These are phyloP conservation scores for Sugiyamaella xylanicola DNA, from an alignment of 1,139 yeast species.

Conservation along the genomic window DNA sequence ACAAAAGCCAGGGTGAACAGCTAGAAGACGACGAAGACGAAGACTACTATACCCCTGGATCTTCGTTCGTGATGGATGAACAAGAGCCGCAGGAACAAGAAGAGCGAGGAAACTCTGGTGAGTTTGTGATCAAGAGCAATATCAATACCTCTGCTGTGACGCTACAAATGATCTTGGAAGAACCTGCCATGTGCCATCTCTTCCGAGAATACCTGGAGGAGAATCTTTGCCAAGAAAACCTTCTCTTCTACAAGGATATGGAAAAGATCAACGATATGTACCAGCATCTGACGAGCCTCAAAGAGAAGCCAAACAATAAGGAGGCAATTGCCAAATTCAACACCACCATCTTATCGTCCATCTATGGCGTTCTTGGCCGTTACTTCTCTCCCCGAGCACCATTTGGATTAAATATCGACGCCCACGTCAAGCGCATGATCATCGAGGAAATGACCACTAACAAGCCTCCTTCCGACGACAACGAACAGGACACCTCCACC, in stretches of 20 bases:
- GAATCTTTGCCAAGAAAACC: constrained; percentile 73
- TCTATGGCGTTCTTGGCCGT: constrained; percentile 65
- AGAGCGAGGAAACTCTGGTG: too few relatives aligned
- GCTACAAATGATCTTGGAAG: constrained; percentile 57
- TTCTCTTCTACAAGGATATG: constrained; percentile 68
- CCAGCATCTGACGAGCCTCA: constrained; percentile 34
- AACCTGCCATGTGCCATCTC: constrained; percentile 76
- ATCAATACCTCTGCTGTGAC: constrained; percentile 27
- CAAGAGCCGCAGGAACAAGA: too few relatives aligned
- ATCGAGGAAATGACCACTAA: constrained; percentile 52
- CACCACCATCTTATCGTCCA: constrained; percentile 44
- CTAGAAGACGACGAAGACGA: neutral
- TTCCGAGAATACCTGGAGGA: constrained; percentile 65
- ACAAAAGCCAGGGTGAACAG: neutral
- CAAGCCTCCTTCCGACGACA: neutral
- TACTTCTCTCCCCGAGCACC: constrained; percentile 74
- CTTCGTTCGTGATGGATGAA: constrained; percentile 1
- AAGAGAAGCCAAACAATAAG: constrained; percentile 3
- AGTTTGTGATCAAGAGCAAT: too few relatives aligned
- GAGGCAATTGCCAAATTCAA: constrained; percentile 16
- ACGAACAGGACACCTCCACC: neutral
- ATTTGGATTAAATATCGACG: constrained; percentile 64
- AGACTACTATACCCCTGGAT: constrained; percentile 4
- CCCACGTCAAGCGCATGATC: constrained; percentile 47
- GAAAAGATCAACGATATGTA: constrained; percentile 47